A percentile compares a stretch with the other conserved stretches of the same genome.
Conservation (phyloP, 805 yeast species). For the Hanseniaspora valbyensis region DNA sequence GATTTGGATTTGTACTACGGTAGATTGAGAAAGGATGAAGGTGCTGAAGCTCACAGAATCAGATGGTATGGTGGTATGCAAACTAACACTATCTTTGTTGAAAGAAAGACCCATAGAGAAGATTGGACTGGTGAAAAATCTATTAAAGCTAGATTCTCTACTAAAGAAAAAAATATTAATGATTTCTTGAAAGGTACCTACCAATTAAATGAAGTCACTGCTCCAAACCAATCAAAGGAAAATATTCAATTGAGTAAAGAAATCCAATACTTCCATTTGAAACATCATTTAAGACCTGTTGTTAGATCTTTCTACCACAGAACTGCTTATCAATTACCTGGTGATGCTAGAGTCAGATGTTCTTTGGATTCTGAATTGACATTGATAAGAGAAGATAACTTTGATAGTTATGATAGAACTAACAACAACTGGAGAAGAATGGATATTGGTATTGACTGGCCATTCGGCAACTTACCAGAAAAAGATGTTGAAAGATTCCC, state of each 20-base stretch:
- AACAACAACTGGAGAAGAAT: conserved; percentile 93
- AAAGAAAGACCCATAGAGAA: conserved; percentile 95
- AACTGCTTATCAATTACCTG: conserved; percentile 98
- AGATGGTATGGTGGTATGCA: conserved; percentile 99
- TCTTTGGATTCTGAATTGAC: conserved; percentile 92
- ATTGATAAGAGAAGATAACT: conserved; percentile 96
- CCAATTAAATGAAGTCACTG: conserved; percentile 57
- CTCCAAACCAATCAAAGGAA: conserved; percentile 57
- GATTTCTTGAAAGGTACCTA: conserved; percentile 70
- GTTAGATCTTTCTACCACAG: conserved; percentile 93
- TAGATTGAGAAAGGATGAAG: conserved; percentile 89
- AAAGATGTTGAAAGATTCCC: conserved; percentile 88
- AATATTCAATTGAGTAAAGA: conserved; percentile 69
- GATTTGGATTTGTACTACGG: conserved; percentile 88
- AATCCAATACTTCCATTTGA: conserved; percentile 79
- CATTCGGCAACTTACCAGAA: conserved; percentile 75
- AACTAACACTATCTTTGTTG: conserved; percentile 84
- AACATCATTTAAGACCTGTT: conserved; percentile 80
- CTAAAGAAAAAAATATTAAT: conserved; percentile 85
- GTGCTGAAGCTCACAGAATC: conserved; percentile 95
- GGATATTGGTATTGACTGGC: conserved; percentile 97
- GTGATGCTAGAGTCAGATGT: conserved; percentile 97
- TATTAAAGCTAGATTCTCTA: conserved; percentile 91
- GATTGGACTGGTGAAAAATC: conserved; percentile 99
- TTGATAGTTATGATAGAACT: conserved; percentile 85